Evolutionary conservation across 352 stramenopile species (phyloP), one percentile per base, ranked within the genome.

Genomic region (Plasmopara viticola): DNA sequence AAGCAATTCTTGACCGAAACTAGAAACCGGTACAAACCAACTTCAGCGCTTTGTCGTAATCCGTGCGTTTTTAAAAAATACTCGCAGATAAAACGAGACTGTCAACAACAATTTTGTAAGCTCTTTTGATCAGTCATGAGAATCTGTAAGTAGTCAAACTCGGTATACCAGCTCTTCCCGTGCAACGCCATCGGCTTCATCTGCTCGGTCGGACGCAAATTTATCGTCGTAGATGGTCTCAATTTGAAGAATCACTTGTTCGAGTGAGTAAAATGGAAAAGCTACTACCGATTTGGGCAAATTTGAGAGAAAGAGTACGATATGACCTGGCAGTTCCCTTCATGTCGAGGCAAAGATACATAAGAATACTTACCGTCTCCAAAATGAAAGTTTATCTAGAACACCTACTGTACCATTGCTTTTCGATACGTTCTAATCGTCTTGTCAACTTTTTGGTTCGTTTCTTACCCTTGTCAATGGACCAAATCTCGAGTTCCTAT

Each of bases 141-240:
- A 25, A 25, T 25, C 20, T 25, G 20, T 25, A 3, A 25, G 20
- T 3, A 25, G 20, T 8, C 31, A 44, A 38, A 35, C 31, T 35
- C 3, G 20, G 10, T 47, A 18, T 65, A 69, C 61, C 53, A 87
- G 37, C 17, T 84, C 77, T 62, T 83, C 72, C 18, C 62, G 62
- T 5, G 69, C 74, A 14, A 87, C 75, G 15, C 79, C 77, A 28
- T 90, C 79, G 0, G 69, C 63, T 51, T 76, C 68, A 42, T 90
- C 79, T 5, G 56, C 65, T 43, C 63, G 60, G 37, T 90, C 79
- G 2, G 74, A 85, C 6, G 48, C 56, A 17, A 83, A 81, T 49
- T 90, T 90, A 60, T 87, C 77, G 49, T 90, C 71, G 48, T 88
- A 90, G n/a, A 90, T 84, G 13, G 44, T 49, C 54, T 90, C 79